Conservation (phyloP, 371 early-diverging fungal species). For the Mucor piriformis region DNA sequence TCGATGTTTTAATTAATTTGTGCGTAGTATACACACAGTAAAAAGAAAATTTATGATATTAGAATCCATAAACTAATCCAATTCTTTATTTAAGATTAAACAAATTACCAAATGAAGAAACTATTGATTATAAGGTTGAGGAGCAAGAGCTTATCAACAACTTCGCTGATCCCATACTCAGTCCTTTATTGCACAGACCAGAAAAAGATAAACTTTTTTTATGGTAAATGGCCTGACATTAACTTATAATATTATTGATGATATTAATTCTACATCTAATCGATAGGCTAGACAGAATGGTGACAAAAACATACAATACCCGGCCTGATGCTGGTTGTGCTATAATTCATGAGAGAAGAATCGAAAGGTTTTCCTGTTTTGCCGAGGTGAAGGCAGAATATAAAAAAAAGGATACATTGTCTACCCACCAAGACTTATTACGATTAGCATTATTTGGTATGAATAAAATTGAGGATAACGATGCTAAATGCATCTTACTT, state of each 20-base stretch:
- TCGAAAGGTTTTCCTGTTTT: constrained; percentile 7
- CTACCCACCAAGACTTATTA: constrained; percentile 10
- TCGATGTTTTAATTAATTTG: constrained; percentile 19
- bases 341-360: constrained; percentile 16
- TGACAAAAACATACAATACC: constrained; percentile 6
- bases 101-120: constrained; percentile 18
- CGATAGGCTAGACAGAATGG: constrained; percentile 16
- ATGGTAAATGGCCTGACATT: constrained; percentile 15
- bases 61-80: constrained; percentile 13
- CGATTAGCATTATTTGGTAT: constrained; percentile 13
- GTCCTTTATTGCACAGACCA: constrained; percentile 10
- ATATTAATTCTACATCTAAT: constrained; percentile 22
- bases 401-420: constrained; percentile 13
- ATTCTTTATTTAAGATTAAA: constrained; percentile 19
- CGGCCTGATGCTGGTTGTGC: constrained; percentile 19
- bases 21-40: constrained; percentile 11
- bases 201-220: constrained; percentile 17
- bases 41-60: constrained; percentile 1
- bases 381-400: constrained; percentile 17
- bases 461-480: constrained; percentile 11
- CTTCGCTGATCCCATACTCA: constrained; percentile 14
- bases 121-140: constrained; percentile 6
- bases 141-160: constrained; percentile 17
- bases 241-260: constrained; percentile 7
- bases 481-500: constrained; percentile 20